Percentiles rank a stretch among this genome's conserved stretches.
phyloP scores from a whole-genome alignment of 495 filamentous ascomycete genomes.

The Amorphotheca resinae region DNA sequence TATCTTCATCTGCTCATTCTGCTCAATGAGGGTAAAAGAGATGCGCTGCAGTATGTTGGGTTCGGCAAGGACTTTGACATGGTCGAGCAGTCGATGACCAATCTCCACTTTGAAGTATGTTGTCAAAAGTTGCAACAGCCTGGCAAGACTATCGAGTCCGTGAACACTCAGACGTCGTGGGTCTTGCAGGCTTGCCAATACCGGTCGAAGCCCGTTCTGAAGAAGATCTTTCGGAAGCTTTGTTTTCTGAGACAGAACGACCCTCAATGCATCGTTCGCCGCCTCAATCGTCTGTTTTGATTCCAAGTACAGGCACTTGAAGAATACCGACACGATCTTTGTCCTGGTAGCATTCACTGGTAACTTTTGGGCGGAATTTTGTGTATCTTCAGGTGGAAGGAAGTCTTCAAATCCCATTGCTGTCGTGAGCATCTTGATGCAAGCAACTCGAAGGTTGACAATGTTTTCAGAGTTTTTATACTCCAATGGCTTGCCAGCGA shows the following conservation, averaged over 20 bases:
- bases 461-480: conserved; percentile 85
- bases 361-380: conserved; percentile 31
- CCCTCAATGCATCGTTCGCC: conserved; percentile 75
- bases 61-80: conserved; percentile 85
- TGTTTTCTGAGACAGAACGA: conserved; percentile 73
- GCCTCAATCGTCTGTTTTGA: conserved; percentile 87
- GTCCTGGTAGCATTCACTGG: conserved; percentile 60
- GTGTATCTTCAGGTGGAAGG: neutral
- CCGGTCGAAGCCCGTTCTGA: conserved; percentile 86
- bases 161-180: conserved; percentile 80
- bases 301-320: conserved; percentile 90
- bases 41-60: conserved; percentile 67
- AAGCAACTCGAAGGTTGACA: conserved; percentile 82
- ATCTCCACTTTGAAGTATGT: conserved; percentile 99
- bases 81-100: conserved; percentile 76
- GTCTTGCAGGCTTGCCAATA: conserved; percentile 91
- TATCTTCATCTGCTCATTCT: conserved; percentile 81
- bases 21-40: conserved; percentile 87
- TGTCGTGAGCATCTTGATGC: conserved; percentile 81
- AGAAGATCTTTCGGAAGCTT: conserved; percentile 93
- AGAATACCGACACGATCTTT: conserved; percentile 89
- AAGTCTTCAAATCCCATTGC: conserved; percentile 91
- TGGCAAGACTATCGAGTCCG: conserved; percentile 80
- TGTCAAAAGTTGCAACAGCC: conserved; percentile 77
- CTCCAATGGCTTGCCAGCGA: conserved; percentile 75